phyloP scores from a whole-genome alignment of 2,329 filamentous ascomycete species.

The Sporothrix globosa region DNA sequence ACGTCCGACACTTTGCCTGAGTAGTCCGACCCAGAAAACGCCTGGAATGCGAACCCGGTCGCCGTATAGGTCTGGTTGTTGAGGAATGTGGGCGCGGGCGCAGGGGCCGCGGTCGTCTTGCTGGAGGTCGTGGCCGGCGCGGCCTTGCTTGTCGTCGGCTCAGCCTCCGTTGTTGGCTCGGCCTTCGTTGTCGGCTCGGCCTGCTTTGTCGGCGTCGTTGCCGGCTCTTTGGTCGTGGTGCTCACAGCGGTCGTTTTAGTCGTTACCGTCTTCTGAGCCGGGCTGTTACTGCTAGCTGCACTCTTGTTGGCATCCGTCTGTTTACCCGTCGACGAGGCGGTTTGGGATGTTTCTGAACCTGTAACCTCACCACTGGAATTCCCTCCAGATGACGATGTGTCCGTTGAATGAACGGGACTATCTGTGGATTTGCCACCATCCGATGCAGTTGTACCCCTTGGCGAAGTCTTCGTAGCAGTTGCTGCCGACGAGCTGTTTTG shows the following conservation, averaged over 20 bases:
- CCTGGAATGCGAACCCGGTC: constrained; percentile 42
- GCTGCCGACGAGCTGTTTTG: not conserved
- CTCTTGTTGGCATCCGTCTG: not conserved
- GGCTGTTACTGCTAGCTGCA: not conserved
- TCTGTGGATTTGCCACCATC: not conserved
- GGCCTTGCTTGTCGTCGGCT: not conserved
- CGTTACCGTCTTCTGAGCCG: not conserved
- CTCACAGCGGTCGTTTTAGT: not conserved
- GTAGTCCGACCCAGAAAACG: constrained; percentile 39
- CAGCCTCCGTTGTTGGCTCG: not conserved
- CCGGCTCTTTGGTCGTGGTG: constrained; percentile 23
- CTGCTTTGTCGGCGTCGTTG: not conserved
- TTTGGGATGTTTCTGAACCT: not conserved
- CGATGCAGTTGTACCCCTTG: not conserved
- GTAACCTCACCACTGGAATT: no score
- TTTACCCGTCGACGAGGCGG: not conserved
- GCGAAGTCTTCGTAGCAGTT: not conserved
- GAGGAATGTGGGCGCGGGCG: constrained; percentile 32
- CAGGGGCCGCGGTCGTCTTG: constrained; percentile 6
- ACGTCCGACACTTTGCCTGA: constrained; percentile 38
- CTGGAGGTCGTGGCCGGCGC: not conserved
- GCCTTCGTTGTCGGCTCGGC: no score
- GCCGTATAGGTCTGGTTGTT: constrained; percentile 37
- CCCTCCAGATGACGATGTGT: not conserved
- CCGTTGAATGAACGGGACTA: not conserved